Percentiles rank a stretch among this genome's conserved stretches.
These are phyloP conservation scores for Taphrina communis DNA, from an alignment of 1,139 yeast genomes.

Conservation along the genomic window DNA sequence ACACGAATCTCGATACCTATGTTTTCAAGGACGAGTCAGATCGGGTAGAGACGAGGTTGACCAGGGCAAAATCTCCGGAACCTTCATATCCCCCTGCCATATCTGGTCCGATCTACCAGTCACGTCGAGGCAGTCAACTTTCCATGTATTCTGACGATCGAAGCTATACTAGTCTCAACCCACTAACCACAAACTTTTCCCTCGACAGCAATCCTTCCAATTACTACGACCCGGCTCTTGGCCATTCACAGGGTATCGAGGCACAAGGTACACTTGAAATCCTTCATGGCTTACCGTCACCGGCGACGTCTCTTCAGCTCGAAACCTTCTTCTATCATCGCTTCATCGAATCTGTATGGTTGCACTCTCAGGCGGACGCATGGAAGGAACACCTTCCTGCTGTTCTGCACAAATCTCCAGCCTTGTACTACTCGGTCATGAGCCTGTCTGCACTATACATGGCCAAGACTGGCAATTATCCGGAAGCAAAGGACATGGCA, in stretches of 20 bases:
- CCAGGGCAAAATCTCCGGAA: not conserved
- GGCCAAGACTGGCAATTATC: conserved; percentile 20
- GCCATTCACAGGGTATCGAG: not conserved
- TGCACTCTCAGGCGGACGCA: conserved; percentile 27
- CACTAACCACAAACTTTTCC: too few species aligned
- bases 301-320: conserved; percentile 13
- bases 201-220: not conserved
- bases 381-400: conserved; percentile 25
- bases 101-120: not conserved
- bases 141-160: conserved; percentile 6
- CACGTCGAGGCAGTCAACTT: conserved; percentile 17
- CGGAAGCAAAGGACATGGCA: conserved; percentile 26
- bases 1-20: not conserved
- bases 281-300: not conserved
- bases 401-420: conserved; percentile 22
- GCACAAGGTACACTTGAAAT: not conserved
- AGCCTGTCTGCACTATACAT: conserved; percentile 44
- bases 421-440: conserved; percentile 44
- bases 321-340: conserved; percentile 33
- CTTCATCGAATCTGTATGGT: conserved; percentile 33
- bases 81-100: not conserved
- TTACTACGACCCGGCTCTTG: not conserved
- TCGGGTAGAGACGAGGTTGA: conserved; percentile 2
- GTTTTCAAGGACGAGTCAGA: conserved; percentile 14
- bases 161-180: not conserved